Percentiles rank a stretch among this genome's conserved stretches.
These are phyloP conservation scores for Penicillium ochrochloron DNA, from an alignment of 495 filamentous ascomycete genomes.

Conservation along the genomic window DNA sequence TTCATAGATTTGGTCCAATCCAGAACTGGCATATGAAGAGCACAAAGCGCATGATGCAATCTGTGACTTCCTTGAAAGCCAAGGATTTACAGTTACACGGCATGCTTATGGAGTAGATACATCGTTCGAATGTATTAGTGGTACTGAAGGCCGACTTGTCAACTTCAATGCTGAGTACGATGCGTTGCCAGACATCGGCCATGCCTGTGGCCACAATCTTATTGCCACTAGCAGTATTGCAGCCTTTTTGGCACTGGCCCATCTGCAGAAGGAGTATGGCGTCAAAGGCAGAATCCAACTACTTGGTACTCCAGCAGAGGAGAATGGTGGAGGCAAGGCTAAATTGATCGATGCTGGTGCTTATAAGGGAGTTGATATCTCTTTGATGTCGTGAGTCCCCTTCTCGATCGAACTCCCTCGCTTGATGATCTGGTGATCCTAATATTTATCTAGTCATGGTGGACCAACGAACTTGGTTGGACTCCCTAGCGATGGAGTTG, in stretches of 20 bases:
- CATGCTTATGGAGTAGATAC: conserved; percentile 23
- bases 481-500: conserved; percentile 9
- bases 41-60: conserved; percentile 22
- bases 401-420: background rate
- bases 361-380: conserved; percentile 18
- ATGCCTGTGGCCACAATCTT: conserved; percentile 29
- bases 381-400: conserved; percentile 19
- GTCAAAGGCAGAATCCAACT: conserved; percentile 16
- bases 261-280: conserved; percentile 5
- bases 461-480: conserved; percentile 16
- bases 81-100: conserved; percentile 11
- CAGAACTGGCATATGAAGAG: conserved; percentile 23
- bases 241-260: conserved; percentile 13
- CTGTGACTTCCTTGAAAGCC: conserved; percentile 16
- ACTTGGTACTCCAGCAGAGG: conserved; percentile 24
- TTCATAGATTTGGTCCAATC: conserved; percentile 17
- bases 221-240: conserved; percentile 20
- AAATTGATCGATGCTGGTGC: conserved; percentile 21
- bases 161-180: conserved; percentile 28
- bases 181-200: conserved; percentile 20
- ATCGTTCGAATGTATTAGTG: conserved; percentile 15
- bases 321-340: conserved; percentile 22
- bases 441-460: conserved; percentile 3
- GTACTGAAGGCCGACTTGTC: conserved; percentile 17
- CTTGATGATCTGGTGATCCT: background rate